Conservation (phyloP, 352 stramenopile genomes). For the Phytophthora sp. region DNA sequence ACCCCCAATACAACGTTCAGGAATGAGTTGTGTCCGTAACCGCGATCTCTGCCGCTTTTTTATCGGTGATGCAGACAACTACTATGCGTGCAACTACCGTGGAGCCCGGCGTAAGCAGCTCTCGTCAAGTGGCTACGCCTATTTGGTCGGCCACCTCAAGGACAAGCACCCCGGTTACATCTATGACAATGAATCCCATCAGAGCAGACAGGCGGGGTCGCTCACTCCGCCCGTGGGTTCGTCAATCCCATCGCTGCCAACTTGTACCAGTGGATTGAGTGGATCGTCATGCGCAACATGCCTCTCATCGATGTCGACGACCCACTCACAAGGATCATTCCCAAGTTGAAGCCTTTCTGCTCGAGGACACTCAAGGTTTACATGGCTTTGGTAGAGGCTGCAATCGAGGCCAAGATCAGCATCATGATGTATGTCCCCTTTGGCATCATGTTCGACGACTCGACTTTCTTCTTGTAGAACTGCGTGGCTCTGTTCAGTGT, state of each 20-base stretch:
- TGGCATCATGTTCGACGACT: neutral
- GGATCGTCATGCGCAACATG: neutral
- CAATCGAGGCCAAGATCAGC: neutral
- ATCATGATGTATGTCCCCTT: neutral
- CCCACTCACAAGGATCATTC: too few species aligned
- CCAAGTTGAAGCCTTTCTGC: too few species aligned
- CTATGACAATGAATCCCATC: neutral
- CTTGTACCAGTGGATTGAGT: neutral
- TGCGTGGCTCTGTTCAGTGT: too few species aligned
- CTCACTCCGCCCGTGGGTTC: neutral
- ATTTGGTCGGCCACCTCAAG: conserved; percentile 4
- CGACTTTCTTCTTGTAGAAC: neutral
- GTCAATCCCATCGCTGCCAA: neutral
- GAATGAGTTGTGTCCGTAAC: neutral
- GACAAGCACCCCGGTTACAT: neutral
- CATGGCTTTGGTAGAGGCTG: neutral
- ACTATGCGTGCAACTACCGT: conserved; percentile 6
- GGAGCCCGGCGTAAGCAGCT: neutral
- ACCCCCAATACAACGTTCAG: neutral
- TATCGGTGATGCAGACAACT: neutral
- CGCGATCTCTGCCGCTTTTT: conserved; percentile 3
- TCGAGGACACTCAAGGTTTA: too few species aligned
- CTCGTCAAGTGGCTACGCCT: too few species aligned
- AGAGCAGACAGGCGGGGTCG: neutral
- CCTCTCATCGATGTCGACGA: too few species aligned